These are phyloP conservation scores for Pilaira anomala DNA, from an alignment of 192 early-diverging fungal genomes.

Conservation along the genomic window DNA sequence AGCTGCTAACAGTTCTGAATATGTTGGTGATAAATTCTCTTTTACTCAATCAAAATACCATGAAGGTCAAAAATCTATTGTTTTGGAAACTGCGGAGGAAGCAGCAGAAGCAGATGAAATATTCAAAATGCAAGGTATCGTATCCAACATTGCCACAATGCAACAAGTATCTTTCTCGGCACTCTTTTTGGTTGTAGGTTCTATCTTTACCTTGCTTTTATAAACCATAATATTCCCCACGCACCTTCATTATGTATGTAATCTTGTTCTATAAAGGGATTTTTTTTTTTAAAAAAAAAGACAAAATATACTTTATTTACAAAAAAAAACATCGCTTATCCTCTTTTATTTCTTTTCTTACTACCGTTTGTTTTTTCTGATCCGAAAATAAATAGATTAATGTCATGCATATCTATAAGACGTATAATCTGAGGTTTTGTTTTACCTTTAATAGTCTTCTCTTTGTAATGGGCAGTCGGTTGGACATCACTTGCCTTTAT, in stretches of 20 bases:
- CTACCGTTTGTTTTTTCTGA: too few species aligned
- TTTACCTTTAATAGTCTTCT: too few species aligned
- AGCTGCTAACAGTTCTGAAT: conserved; percentile 34
- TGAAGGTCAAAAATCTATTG: conserved; percentile 38
- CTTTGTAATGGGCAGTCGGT: too few species aligned
- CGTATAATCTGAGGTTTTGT: too few species aligned
- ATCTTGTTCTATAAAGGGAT: neutral
- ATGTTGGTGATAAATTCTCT: conserved; percentile 42
- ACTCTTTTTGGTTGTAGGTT: neutral
- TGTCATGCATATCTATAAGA: too few species aligned
- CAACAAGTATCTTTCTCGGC: neutral
- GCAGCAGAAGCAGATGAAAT: neutral
- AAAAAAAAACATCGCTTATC: neutral
- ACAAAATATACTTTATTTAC: neutral
- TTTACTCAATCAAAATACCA: conserved; percentile 39
- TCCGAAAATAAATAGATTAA: too few species aligned
- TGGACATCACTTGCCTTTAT: too few species aligned
- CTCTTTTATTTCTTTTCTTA: neutral
- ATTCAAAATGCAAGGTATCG: neutral
- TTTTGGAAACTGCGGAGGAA: conserved; percentile 2
- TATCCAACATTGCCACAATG: too few species aligned
- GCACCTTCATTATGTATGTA: neutral
- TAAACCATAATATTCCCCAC: neutral
- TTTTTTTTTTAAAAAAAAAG: neutral
- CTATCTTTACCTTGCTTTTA: neutral